A percentile compares a stretch with the other conserved stretches of the same genome.
Evolutionary conservation across 768 basidiomycete species (phyloP).

Genomic region (Roridomyces roridus): DNA sequence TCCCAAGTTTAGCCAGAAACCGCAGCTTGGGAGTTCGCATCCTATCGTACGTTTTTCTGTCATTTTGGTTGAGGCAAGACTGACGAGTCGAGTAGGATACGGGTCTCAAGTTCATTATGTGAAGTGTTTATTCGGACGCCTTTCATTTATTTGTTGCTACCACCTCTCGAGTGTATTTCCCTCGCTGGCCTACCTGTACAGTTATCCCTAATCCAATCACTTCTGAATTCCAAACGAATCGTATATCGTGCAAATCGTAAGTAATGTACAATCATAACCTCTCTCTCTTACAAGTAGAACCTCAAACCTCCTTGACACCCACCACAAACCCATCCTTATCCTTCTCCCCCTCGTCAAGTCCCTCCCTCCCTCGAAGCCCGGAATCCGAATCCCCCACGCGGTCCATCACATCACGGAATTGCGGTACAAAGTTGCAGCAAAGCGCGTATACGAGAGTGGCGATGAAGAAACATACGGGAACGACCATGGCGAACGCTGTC

Average conservation of each 20-base stretch:
- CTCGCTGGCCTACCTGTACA: no score
- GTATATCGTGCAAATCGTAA: no score
- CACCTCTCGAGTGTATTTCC: no score
- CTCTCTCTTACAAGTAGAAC: no score
- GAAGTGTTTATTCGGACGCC: no score
- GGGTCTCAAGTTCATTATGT: not conserved
- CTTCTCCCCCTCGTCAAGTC: not conserved
- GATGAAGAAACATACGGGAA: constrained; percentile 38
- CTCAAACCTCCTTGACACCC: no score
- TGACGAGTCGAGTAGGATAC: not conserved
- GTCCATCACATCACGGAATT: constrained; percentile 34
- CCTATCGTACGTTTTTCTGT: constrained; percentile 51
- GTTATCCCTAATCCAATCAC: no score
- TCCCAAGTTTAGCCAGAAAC: constrained; percentile 70
- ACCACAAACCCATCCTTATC: not conserved
- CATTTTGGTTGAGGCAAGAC: not conserved
- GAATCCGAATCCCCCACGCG: constrained; percentile 24
- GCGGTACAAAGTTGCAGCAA: constrained; percentile 38
- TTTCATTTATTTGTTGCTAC: no score
- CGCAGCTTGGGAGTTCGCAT: constrained; percentile 78
- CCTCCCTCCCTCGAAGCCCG: not conserved
- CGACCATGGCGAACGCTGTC: constrained; percentile 41
- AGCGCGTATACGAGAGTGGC: constrained; percentile 34
- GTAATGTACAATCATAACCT: no score
- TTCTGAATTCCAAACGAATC: no score